Evolutionary conservation across 345 rosid genomes (phyloP).

Genomic region (Atalantia buxifolia): DNA sequence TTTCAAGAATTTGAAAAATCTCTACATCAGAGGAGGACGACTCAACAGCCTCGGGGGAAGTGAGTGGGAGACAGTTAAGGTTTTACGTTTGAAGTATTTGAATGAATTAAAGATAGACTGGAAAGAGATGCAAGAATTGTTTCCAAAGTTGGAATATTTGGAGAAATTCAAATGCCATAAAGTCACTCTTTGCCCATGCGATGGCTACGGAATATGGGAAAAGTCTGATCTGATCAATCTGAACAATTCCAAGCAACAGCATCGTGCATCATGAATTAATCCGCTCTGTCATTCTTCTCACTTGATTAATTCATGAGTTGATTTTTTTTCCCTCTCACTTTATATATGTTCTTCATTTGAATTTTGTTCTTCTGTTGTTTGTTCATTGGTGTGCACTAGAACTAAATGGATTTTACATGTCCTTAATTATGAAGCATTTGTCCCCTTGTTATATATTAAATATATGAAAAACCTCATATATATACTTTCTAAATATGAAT

Average conservation of each 20-base stretch:
- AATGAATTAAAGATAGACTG: constrained; percentile 24
- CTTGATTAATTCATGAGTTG: background rate
- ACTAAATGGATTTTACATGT: background rate
- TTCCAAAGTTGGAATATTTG: constrained; percentile 31
- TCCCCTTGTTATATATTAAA: background rate
- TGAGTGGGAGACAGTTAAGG: constrained; percentile 14
- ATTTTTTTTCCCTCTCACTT: background rate
- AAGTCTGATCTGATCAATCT: background rate
- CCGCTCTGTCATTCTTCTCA: background rate
- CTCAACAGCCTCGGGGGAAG: constrained; percentile 4
- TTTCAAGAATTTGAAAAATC: constrained; percentile 14
- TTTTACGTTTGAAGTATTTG: constrained; percentile 33
- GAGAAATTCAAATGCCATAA: constrained; percentile 35
- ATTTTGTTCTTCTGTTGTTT: background rate
- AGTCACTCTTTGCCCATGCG: constrained; percentile 35
- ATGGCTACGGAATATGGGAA: constrained; percentile 34
- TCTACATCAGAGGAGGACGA: constrained; percentile 33
- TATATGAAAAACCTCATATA: no score
- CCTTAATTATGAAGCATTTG: background rate
- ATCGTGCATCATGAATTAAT: background rate
- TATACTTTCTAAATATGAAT: no score
- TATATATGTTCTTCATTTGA: background rate
- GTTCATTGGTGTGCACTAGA: background rate
- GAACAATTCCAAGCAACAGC: background rate
- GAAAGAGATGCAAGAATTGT: constrained; percentile 10